Evolutionary conservation across 129 eudicot genomes (phyloP), one percentile per base, ranked within the genome.

Genomic region (Chrysanthemum lavandulifolium): DNA sequence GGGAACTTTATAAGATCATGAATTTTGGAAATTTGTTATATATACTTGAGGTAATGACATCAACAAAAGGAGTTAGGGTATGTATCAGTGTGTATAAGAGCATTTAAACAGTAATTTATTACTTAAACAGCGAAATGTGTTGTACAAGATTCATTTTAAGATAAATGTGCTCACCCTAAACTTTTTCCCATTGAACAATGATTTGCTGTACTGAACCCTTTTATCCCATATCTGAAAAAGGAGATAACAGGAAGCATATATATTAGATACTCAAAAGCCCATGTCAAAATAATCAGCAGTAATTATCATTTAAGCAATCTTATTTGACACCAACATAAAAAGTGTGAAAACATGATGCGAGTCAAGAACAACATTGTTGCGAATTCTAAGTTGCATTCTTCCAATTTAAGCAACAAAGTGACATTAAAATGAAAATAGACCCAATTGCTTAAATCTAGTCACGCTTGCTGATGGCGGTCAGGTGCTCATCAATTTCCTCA

Each of bases 391-490:
- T 54, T 53, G 57, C 80, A 67, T 68, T 75, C 66, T 80, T 61
- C 75, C 53, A 54, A 66, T 23, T 27, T 3, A 27, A 27, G 29
- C 29, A 27, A 27, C 29, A 27, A 2, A 27, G 29, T 27, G 29
- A 27, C 29, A 94, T 67, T 55, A n/a, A 68, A 25, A 60, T 31
- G 53, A 69, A 61, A 77, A 33, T 65, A 45, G 31, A 29, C 50
- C 13, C 74, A 48, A n/a, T 49, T 67, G 10, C 36, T 33, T 14
- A 10, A 19, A 51, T 49, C 45, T 73, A 87, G 52, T 94, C 21
- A 7, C 98, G 97, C 82, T 94, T 97, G 48, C 98, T 94, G 63
- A 94, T 90, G 55, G 98, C 97, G 43, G 96, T 89, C 79, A 94
- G 67, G 82, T 94, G 97, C 82, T 94, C 97, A 6, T 94, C 98